Percentiles rank a stretch among this genome's conserved stretches.
Conservation (phyloP, 345 rosid genomes). For the Acer saccharum region DNA sequence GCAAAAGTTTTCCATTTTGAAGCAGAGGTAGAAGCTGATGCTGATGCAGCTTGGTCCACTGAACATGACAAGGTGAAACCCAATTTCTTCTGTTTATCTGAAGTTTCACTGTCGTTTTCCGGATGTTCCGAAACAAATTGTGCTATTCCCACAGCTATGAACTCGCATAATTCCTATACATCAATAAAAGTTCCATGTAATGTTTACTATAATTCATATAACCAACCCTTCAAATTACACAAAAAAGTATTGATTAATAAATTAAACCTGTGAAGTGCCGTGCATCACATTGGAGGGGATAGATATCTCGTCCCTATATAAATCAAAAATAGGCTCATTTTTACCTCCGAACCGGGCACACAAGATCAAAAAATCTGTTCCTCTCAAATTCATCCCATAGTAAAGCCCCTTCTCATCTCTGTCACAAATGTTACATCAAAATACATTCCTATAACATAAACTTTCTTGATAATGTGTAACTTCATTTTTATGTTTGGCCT, state of each 20-base stretch:
- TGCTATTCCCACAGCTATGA: slow-evolving; percentile 46
- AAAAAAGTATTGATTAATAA: not conserved
- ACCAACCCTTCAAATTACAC: not conserved
- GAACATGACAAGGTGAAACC: slow-evolving; percentile 51
- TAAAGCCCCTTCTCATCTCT: slow-evolving; percentile 62
- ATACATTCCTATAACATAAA: not conserved
- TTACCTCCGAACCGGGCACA: slow-evolving; percentile 55
- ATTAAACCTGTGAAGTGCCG: slow-evolving; percentile 43
- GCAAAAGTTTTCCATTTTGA: slow-evolving; percentile 48
- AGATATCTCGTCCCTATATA: slow-evolving; percentile 50
- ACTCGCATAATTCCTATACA: slow-evolving; percentile 48
- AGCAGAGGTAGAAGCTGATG: slow-evolving; percentile 34
- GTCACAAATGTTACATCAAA: not conserved
- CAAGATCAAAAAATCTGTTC: slow-evolving; percentile 38
- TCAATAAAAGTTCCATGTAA: not conserved
- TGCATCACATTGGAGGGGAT: slow-evolving; percentile 40
- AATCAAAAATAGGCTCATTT: slow-evolving; percentile 49
- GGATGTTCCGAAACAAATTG: slow-evolving; percentile 46
- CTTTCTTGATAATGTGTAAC: not conserved
- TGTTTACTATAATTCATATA: not conserved
- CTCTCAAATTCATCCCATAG: slow-evolving; percentile 60
- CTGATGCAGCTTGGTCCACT: slow-evolving; percentile 35
- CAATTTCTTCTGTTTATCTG: slow-evolving; percentile 30
- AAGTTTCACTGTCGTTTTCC: slow-evolving; percentile 7
- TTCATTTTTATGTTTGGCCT: no score